Evolutionary conservation across 805 yeast species (phyloP).

Genomic region (Ascoidea tarda): DNA sequence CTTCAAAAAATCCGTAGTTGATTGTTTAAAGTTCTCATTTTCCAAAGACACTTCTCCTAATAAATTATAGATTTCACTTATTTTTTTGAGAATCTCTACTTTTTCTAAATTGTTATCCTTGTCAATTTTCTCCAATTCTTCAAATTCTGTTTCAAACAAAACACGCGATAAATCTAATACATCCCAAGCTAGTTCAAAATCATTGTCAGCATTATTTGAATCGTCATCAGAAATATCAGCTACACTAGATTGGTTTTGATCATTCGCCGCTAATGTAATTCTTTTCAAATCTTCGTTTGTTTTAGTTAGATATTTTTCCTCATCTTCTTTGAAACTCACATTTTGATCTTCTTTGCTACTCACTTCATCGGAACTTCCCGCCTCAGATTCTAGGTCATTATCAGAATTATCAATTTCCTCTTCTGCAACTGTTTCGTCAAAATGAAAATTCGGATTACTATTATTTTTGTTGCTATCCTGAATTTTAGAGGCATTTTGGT

Average conservation of each 20-base stretch:
- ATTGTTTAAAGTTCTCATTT: conserved; percentile 74
- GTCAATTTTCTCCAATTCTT: conserved; percentile 10
- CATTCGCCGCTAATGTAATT: too few species aligned
- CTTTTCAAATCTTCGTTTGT: too few species aligned
- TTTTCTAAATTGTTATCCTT: conserved; percentile 16
- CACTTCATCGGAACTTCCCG: neutral
- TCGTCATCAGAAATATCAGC: too few species aligned
- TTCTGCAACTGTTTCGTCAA: conserved; percentile 11
- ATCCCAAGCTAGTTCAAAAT: conserved; percentile 81
- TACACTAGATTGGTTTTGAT: too few species aligned
- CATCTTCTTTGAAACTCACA: neutral
- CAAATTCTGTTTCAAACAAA: conserved; percentile 28
- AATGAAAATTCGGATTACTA: conserved; percentile 4
- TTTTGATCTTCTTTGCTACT: neutral
- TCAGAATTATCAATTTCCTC: conserved; percentile 12
- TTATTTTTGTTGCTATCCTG: conserved; percentile 9
- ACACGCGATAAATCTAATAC: conserved; percentile 67
- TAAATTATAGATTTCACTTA: conserved; percentile 64
- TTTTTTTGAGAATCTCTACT: conserved; percentile 24
- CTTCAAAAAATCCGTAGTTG: conserved; percentile 51
- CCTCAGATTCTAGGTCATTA: conserved; percentile 1
- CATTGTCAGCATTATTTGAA: conserved; percentile 2
- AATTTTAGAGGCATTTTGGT: conserved; percentile 6
- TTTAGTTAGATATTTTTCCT: too few species aligned
- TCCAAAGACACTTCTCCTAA: conserved; percentile 87